A percentile compares a stretch with the other conserved stretches of the same genome.
phyloP scores from a whole-genome alignment of 2,329 filamentous ascomycete species.

The Sclerotinia trifoliorum region DNA sequence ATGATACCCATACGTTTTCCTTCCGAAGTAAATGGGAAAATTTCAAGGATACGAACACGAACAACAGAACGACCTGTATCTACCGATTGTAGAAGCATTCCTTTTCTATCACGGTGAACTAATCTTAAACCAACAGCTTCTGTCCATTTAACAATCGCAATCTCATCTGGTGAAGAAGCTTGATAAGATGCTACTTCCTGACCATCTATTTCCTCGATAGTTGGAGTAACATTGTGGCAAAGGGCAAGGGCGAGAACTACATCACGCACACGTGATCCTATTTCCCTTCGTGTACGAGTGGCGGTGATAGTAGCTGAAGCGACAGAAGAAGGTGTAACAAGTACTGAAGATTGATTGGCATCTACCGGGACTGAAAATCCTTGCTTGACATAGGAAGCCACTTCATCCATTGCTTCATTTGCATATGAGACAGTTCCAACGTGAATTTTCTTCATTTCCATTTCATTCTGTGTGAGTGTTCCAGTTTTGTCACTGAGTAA shows the following conservation, averaged over 20 bases:
- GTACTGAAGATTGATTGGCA: slow-evolving; percentile 46
- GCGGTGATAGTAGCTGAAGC: slow-evolving; percentile 58
- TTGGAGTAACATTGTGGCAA: slow-evolving; percentile 96
- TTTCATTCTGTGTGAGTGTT: slow-evolving; percentile 96
- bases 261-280: slow-evolving; percentile 88
- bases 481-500: slow-evolving; percentile 96
- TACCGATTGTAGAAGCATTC: slow-evolving; percentile 77
- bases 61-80: slow-evolving; percentile 73
- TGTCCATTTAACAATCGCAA: slow-evolving; percentile 95
- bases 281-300: slow-evolving; percentile 86
- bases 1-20: slow-evolving; percentile 98
- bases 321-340: slow-evolving; percentile 75
- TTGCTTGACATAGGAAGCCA: slow-evolving; percentile 79
- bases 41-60: slow-evolving; percentile 82
- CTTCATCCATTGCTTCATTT: slow-evolving; percentile 98
- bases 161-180: slow-evolving; percentile 95
- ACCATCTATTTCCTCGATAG: slow-evolving; percentile 78
- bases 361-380: slow-evolving; percentile 64
- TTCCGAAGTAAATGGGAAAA: slow-evolving; percentile 97
- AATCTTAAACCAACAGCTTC: slow-evolving; percentile 87
- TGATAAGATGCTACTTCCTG: slow-evolving; percentile 81
- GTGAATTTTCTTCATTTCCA: slow-evolving; percentile 99
- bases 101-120: slow-evolving; percentile 79
- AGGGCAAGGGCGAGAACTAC: slow-evolving; percentile 88
- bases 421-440: slow-evolving; percentile 97